Base-by-base conservation (phyloP, 768 basidiomycete species). In the Russula brevipes region DNA sequence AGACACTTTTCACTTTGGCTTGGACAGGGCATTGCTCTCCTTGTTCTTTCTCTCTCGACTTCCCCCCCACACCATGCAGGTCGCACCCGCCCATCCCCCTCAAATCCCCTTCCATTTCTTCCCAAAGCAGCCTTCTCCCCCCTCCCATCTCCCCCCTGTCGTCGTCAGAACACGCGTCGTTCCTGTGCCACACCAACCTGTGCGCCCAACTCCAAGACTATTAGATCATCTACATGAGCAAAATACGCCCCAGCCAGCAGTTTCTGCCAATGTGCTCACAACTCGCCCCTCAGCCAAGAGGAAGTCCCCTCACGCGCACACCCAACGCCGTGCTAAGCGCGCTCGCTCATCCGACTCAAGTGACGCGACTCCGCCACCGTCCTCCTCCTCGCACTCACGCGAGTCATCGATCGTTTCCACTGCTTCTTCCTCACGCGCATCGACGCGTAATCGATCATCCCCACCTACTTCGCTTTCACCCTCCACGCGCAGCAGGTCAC, bases 401-500 rank as follows among this genome's bases (percentile, higher is more conserved):
- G 65, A 61, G 36, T 59, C 67, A 11, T 60, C 67, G 24, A 59
- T 61, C 57, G 56, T 61, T 46, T 67, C 69, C 39, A 65, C 70
- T 12, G 54, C 54, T 9, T 61, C 65, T n/a, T 69, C 69, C 3
- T 64, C 67, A 45, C 63, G 61, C 30, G 44, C 61, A 45, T 66
- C 64, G 39, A 68, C 61, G 33, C 64, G 73, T 70, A 69, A 69
- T 59, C 70, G 59, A 64, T 68, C 52, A 52, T 61, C 55, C 54
- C 70, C 69, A 61, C 70, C 62, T 68, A 63, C 61, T 63, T 66
- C 68, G 62, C 36, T 65, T 56, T 8, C 68, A 42, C 35, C 62
- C 44, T 49, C 58, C 64, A 56, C 57, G 44, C 47, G 61, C 41
- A 81, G 81, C n/a, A 82, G 85, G 66, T 89, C 89, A 62, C 85